Evolutionary conservation across 768 basidiomycete species (phyloP), one percentile per base, ranked within the genome.

Genomic region (Botryobasidium botryosum): DNA sequence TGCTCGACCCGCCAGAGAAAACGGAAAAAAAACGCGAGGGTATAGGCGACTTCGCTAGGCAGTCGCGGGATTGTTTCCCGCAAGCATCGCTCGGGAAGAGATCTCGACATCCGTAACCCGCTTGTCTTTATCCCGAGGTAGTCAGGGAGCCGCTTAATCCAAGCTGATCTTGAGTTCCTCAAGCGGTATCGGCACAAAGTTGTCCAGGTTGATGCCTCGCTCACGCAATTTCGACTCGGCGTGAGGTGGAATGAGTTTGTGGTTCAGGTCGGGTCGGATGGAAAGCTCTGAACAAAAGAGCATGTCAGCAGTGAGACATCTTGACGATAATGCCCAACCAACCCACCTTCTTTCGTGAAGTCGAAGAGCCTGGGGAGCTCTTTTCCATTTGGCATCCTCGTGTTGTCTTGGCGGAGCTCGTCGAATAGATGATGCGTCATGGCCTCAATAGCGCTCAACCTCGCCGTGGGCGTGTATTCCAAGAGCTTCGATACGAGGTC

Each of bases 391-490:
- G 91, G 90, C 86, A 99, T 86, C 62, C 78, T 75, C 36, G 85
- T 82, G 0, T 86, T 88, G 58, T 91, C 85, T 35, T 71, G 71
- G 51, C 87, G 76, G 55, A 99, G 63, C 64, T 99, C 94, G 58
- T 97, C 91, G 61, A 99, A 99, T 79, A 97, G 91, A 23, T 84
- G 77, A 59, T 92, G 79, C 51, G 86, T 70, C 87, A 92, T 87
- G 21, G 84, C 83, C 62, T 87, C 80, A 54, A 88, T 72, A 2
- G 88, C 81, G 54, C 82, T 86, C 62, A 92, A 62, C 43, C 94
- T 79, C 26, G 85, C 80, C 36, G 79, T 79, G 6, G 94, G 94
- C n/a, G 94, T 99, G 66, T 99, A 99, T 59, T 97, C 92, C 55
- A 99, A 70, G 50, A 99, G 67, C 62, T 86, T 91, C 15, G 84